Evolutionary conservation across 179 eudicot species (phyloP).

Genomic region (Sideroxylon spinosum): DNA sequence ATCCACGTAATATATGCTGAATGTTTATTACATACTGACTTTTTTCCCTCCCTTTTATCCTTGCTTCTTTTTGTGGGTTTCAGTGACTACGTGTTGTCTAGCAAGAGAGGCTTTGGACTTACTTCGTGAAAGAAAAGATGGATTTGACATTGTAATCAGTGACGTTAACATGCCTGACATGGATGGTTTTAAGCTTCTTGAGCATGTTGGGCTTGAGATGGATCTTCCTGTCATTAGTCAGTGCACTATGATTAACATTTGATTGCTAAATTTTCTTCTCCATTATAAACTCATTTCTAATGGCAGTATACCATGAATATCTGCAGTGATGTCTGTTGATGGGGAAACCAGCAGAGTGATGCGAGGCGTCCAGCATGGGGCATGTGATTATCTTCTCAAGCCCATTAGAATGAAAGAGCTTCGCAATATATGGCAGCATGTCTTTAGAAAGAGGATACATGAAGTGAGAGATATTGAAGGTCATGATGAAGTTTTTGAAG

Average conservation of each 20-base stretch:
- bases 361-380: constrained; percentile 96
- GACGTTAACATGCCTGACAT: constrained; percentile 98
- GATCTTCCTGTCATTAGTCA: constrained; percentile 94
- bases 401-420: constrained; percentile 93
- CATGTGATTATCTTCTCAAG: constrained; percentile 70
- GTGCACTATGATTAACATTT: constrained; percentile 18
- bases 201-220: constrained; percentile 92
- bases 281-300: background rate
- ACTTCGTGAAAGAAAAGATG: constrained; percentile 81
- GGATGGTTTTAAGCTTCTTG: constrained; percentile 95
- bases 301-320: constrained; percentile 8
- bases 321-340: constrained; percentile 94
- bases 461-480: constrained; percentile 66
- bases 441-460: constrained; percentile 68
- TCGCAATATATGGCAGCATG: constrained; percentile 90
- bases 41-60: too few relatives aligned
- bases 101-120: constrained; percentile 72
- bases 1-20: too few relatives aligned
- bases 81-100: constrained; percentile 80
- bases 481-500: too few relatives aligned
- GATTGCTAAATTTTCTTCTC: background rate
- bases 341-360: constrained; percentile 90
- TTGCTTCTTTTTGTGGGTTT: background rate
- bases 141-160: constrained; percentile 84
- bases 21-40: too few relatives aligned